Evolutionary conservation across 345 rosid species (phyloP).

Genomic region (Camelina laxa): DNA sequence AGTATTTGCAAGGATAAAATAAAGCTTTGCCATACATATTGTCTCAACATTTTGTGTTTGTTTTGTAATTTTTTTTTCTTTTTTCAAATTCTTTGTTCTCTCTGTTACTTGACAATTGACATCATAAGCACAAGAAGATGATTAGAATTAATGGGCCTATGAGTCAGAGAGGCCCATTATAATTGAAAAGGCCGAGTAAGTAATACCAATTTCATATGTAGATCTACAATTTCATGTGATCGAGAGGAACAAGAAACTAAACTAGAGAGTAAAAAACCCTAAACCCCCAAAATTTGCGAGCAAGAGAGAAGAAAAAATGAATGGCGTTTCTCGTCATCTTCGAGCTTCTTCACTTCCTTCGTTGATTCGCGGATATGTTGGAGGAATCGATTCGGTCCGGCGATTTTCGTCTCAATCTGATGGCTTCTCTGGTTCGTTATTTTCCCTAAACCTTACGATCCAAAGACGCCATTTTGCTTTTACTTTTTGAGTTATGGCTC

Average conservation of each 20-base stretch:
- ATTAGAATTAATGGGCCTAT: not conserved
- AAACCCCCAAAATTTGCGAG: slow-evolving; percentile 26
- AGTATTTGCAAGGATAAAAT: no score
- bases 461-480: not conserved
- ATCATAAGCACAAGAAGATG: no score
- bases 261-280: slow-evolving; percentile 29
- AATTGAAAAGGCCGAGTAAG: slow-evolving; percentile 1
- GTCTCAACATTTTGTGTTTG: no score
- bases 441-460: not conserved
- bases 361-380: slow-evolving; percentile 37
- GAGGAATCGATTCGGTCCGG: slow-evolving; percentile 32
- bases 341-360: slow-evolving; percentile 41
- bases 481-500: not conserved
- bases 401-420: slow-evolving; percentile 38
- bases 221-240: slow-evolving; percentile 14
- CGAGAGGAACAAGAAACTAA: slow-evolving; percentile 3
- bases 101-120: no score
- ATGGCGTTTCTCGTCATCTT: slow-evolving; percentile 42
- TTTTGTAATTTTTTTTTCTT: no score
- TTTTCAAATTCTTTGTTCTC: no score
- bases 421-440: slow-evolving; percentile 44
- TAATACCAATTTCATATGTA: not conserved
- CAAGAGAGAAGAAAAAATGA: slow-evolving; percentile 40
- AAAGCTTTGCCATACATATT: no score
- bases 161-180: not conserved